Percentiles rank a stretch among this genome's conserved stretches.
phyloP scores from a whole-genome alignment of 164 flowering plant species.

The Houttuynia cordata region DNA sequence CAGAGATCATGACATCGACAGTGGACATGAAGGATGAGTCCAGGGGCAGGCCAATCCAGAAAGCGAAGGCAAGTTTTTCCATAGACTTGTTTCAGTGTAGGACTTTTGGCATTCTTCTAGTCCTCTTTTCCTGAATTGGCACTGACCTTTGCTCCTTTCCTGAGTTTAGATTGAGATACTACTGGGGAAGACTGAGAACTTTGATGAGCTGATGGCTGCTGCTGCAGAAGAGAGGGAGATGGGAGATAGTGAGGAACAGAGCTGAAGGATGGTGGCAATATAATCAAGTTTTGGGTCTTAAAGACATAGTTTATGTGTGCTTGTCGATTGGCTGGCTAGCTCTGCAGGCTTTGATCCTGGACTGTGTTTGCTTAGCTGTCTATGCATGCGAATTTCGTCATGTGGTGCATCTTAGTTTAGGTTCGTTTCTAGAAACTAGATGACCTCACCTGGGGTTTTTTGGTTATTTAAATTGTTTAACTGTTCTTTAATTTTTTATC shows the following conservation, averaged over 20 bases:
- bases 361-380: background rate
- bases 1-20: slow-evolving; percentile 79
- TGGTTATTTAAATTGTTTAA: background rate
- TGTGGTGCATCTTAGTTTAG: background rate
- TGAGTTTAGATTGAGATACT: slow-evolving; percentile 56
- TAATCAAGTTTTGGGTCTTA: background rate
- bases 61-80: slow-evolving; percentile 53
- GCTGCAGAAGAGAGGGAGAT: slow-evolving; percentile 51
- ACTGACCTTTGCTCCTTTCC: background rate
- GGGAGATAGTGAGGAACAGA: slow-evolving; percentile 45
- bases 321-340: background rate
- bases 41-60: slow-evolving; percentile 69
- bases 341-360: background rate
- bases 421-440: background rate
- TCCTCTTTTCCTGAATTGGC: background rate
- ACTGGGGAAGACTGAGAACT: slow-evolving; percentile 71
- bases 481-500: too few relatives aligned
- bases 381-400: background rate
- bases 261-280: slow-evolving; percentile 9
- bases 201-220: slow-evolving; percentile 87
- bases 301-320: background rate
- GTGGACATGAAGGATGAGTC: slow-evolving; percentile 79
- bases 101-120: too few relatives aligned
- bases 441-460: background rate
- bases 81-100: background rate